Evolutionary conservation across 495 filamentous ascomycete species (phyloP).

Genomic region (Pyrenopolyporus hunteri): DNA sequence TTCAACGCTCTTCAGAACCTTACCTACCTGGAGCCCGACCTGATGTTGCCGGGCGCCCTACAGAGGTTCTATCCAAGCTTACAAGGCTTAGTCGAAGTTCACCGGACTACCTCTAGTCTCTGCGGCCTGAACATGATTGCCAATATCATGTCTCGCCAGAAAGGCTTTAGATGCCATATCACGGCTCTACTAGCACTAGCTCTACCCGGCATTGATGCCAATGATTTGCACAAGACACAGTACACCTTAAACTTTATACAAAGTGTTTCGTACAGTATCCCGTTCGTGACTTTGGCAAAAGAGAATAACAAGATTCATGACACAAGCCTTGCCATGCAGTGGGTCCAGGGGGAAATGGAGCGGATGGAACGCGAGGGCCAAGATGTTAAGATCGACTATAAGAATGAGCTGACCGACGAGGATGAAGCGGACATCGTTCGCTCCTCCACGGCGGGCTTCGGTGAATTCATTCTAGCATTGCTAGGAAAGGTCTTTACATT

Average conservation of each 20-base stretch:
- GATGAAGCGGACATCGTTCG: conserved; percentile 89
- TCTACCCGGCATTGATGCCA: conserved; percentile 94
- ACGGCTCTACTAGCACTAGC: conserved; percentile 90
- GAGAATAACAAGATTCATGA: conserved; percentile 71
- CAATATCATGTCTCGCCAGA: conserved; percentile 85
- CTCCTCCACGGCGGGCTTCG: conserved; percentile 94
- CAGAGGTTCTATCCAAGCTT: conserved; percentile 97
- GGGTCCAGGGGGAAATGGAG: conserved; percentile 92
- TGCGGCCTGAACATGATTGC: conserved; percentile 88
- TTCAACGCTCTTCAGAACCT: conserved; percentile 87
- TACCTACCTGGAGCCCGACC: conserved; percentile 86
- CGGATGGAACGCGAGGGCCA: conserved; percentile 89
- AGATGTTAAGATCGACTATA: conserved; percentile 83
- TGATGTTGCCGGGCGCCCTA: conserved; percentile 91
- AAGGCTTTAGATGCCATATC: conserved; percentile 92
- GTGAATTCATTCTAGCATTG: conserved; percentile 88
- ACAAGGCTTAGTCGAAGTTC: conserved; percentile 95
- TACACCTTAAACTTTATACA: conserved; percentile 95
- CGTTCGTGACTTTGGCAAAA: conserved; percentile 81
- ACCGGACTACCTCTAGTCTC: conserved; percentile 92
- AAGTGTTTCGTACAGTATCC: conserved; percentile 91
- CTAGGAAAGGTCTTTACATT: conserved; percentile 94
- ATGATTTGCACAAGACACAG: conserved; percentile 95
- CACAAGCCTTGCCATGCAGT: conserved; percentile 83
- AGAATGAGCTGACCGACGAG: conserved; percentile 77